Percentiles rank a stretch among this genome's conserved stretches.
Evolutionary conservation across 108 stramenopile species (phyloP).

Genomic region (Asterionellopsis glacialis): DNA sequence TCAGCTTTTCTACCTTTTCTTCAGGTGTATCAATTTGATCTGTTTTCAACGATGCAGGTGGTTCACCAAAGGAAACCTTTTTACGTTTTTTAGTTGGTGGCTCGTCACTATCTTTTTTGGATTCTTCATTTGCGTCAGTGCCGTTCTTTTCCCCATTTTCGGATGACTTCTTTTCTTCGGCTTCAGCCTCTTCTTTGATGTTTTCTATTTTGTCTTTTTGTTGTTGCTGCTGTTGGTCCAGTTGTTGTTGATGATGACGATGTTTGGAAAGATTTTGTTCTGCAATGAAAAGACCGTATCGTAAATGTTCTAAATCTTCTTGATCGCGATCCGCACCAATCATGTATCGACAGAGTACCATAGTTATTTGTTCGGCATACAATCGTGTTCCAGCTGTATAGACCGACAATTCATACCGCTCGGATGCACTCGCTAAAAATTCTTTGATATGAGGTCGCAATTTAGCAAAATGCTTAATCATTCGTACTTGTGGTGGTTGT

Average conservation of each 20-base stretch:
- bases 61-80: conserved; percentile 27
- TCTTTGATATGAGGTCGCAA: conserved; percentile 71
- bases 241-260: background rate
- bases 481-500: conserved; percentile 1
- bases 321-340: conserved; percentile 42
- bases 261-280: conserved; percentile 11
- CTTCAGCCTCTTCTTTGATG: no score
- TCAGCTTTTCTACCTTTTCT: conserved; percentile 39
- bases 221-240: conserved; percentile 6
- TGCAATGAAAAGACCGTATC: conserved; percentile 27
- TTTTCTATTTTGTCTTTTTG: conserved; percentile 7
- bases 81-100: conserved; percentile 25
- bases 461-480: conserved; percentile 73
- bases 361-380: conserved; percentile 85
- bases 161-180: background rate
- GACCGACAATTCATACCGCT: conserved; percentile 70
- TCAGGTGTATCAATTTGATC: conserved; percentile 22
- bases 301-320: conserved; percentile 30
- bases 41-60: conserved; percentile 1
- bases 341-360: conserved; percentile 69
- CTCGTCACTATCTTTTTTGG: background rate
- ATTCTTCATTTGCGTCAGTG: background rate
- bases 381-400: conserved; percentile 86
- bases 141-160: conserved; percentile 1
- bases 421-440: conserved; percentile 54